A percentile compares a stretch with the other conserved stretches of the same genome.
These are phyloP conservation scores for Vigna radiata DNA, from an alignment of 306 rosid species.

Conservation along the genomic window DNA sequence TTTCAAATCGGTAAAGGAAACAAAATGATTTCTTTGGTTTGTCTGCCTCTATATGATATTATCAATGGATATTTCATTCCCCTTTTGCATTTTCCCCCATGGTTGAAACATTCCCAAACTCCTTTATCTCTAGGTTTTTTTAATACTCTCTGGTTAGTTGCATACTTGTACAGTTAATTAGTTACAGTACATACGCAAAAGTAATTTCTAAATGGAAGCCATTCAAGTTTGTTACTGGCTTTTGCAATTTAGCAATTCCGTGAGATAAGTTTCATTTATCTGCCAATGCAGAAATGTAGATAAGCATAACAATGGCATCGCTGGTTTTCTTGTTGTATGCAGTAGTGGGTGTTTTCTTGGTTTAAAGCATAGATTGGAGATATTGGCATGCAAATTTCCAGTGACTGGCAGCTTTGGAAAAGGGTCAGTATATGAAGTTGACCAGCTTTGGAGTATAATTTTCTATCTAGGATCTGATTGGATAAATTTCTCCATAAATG, in stretches of 20 bases:
- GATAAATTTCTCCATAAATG: too few species aligned
- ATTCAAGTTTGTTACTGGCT: constrained; percentile 4
- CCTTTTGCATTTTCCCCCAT: neutral
- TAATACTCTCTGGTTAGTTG: neutral
- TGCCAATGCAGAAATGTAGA: constrained; percentile 59
- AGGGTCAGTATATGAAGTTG: constrained; percentile 47
- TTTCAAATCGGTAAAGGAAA: constrained; percentile 51
- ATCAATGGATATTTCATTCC: constrained; percentile 22
- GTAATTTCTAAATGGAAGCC: neutral
- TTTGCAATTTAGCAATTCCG: constrained; percentile 16
- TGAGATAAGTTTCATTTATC: constrained; percentile 56
- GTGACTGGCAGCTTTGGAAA: constrained; percentile 49
- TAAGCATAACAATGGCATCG: constrained; percentile 54
- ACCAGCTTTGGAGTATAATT: constrained; percentile 9
- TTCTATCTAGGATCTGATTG: neutral
- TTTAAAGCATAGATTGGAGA: constrained; percentile 59
- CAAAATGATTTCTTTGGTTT: constrained; percentile 37
- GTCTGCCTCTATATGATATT: constrained; percentile 14
- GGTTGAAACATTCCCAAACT: constrained; percentile 6
- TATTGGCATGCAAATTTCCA: constrained; percentile 55
- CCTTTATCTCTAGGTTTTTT: neutral
- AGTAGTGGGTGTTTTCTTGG: constrained; percentile 24
- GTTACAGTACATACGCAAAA: constrained; percentile 10
- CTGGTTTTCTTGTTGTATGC: constrained; percentile 23
- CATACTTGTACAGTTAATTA: neutral